Conservation (phyloP, 352 stramenopile species). For the Blastocystis sp. region DNA sequence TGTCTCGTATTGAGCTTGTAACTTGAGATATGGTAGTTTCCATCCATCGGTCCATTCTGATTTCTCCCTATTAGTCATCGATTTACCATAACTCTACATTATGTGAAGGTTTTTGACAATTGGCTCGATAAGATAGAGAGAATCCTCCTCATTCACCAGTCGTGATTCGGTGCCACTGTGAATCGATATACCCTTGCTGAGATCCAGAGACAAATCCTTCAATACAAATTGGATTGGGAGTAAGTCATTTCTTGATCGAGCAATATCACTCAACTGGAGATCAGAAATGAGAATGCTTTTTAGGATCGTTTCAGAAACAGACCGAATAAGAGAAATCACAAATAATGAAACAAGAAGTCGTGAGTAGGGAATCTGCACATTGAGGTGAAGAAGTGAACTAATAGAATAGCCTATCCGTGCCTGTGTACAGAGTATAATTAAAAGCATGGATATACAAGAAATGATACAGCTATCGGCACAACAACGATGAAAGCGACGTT, state of each 20-base stretch:
- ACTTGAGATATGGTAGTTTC: not conserved
- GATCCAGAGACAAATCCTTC: not conserved
- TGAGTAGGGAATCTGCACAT: not conserved
- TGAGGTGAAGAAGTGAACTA: not conserved
- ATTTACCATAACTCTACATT: not conserved
- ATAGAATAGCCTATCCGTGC: not conserved
- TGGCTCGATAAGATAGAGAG: not conserved
- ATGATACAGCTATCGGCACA: not conserved
- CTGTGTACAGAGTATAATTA: not conserved
- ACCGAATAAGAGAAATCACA: not conserved
- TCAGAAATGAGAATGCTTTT: not conserved
- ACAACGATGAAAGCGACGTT: not conserved
- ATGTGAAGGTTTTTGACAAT: not conserved
- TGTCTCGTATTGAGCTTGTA: not conserved
- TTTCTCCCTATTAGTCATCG: not conserved
- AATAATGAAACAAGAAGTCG: not conserved
- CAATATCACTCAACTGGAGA: not conserved
- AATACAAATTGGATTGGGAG: not conserved
- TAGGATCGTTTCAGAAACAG: not conserved
- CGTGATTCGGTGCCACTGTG: not conserved
- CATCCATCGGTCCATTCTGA: not conserved
- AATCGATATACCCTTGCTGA: not conserved
- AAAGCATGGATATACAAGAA: not conserved
- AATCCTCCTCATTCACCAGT: not conserved
- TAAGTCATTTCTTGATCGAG: not conserved